A percentile compares a stretch with the other conserved stretches of the same genome.
phyloP scores from a whole-genome alignment of 805 yeast genomes.

The Suhomyces prunicola region DNA sequence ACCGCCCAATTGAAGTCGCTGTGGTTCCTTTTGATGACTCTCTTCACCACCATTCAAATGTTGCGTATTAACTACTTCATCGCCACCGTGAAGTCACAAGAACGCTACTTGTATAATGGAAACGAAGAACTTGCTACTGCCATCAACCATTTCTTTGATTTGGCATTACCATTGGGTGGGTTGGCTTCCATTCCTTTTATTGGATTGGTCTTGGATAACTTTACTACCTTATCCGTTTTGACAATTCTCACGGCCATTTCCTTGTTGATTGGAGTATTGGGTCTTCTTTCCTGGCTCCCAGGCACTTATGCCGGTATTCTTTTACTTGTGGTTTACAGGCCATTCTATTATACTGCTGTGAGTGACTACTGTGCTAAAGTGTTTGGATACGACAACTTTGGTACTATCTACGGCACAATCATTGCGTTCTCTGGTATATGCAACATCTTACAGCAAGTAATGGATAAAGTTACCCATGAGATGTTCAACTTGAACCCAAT shows the following conservation, averaged over 20 bases:
- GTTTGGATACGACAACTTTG: conserved; percentile 89
- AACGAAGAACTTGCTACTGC: conserved; percentile 40
- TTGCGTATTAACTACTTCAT: conserved; percentile 88
- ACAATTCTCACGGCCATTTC: conserved; percentile 53
- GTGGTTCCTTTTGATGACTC: conserved; percentile 77
- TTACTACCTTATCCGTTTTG: conserved; percentile 59
- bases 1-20: conserved; percentile 51
- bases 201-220: conserved; percentile 74
- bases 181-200: conserved; percentile 81
- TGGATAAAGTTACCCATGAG: conserved; percentile 71
- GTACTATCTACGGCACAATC: conserved; percentile 84
- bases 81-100: conserved; percentile 84
- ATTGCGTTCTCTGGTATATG: conserved; percentile 80
- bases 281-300: conserved; percentile 53
- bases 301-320: conserved; percentile 69
- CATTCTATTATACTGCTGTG: conserved; percentile 88
- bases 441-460: conserved; percentile 64
- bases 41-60: conserved; percentile 86
- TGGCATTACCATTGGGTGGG: conserved; percentile 88
- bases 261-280: conserved; percentile 64
- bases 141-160: conserved; percentile 71
- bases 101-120: conserved; percentile 58
- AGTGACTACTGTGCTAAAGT: conserved; percentile 91
- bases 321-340: conserved; percentile 77
- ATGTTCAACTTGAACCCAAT: conserved; percentile 70